Base-by-base conservation (phyloP, 2,329 filamentous ascomycete genomes). In the Penicillium paneum region DNA sequence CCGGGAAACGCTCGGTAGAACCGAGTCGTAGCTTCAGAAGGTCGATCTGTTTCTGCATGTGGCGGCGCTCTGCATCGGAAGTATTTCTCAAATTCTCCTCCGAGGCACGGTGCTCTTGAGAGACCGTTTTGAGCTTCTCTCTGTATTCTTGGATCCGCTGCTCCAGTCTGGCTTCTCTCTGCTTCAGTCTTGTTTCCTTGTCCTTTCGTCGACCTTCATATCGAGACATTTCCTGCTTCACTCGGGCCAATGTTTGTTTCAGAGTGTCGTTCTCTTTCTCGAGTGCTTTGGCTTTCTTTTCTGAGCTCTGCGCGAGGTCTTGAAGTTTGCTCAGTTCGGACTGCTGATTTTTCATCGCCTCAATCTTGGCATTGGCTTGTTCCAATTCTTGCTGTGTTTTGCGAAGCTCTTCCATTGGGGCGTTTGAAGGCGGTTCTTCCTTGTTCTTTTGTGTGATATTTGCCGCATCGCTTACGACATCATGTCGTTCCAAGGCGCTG, bases 131-230 rank as follows among this genome's bases (percentile, higher is more conserved):
- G 39, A 78, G 58, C 10, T 70, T 69, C n/a, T 71, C 69, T 31
- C 73, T 71, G 55, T 73, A 76, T 42, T 76, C 73, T 47, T 75
- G 70, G 10, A 74, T 68, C 28, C 73, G 69, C 13, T 62, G 58
- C 52, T 76, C 74, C 28, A 75, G 57, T 48, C 71, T 74, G 34
- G 66, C 60, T 38, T 76, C 74, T 52, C 72, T 67, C 45, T 73
- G 67, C 56, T 74, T 76, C 21, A 76, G 58, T 48, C 67, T 74
- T 8, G 66, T 67, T 61, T 78, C 76, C 49, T 75, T 74, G 21
- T 75, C 70, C 45, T 74, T 72, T 52, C 76, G 73, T 24, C 74
- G 68, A 19, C 68, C 71, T 52, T 76, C 74, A 41, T 76, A 76
- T 47, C 71, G 71, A 28, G 64, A 68, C 67, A 76, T 75, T 48